Evolutionary conservation across 78 protist species (phyloP).

Genomic region (Anaeramoeba ignava): DNA sequence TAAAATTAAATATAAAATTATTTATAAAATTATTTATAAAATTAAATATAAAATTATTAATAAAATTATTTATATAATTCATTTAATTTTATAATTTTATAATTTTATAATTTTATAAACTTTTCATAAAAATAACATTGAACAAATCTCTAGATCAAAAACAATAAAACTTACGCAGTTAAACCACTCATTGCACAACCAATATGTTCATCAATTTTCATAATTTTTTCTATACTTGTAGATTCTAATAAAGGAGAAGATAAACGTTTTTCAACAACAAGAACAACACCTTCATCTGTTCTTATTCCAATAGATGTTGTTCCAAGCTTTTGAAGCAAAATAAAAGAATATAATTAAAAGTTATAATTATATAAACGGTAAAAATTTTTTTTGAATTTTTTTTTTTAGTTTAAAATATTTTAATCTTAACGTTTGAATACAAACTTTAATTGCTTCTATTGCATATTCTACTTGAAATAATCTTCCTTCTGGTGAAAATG

Average conservation of each 20-base stretch:
- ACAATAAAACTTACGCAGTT: too few relatives aligned
- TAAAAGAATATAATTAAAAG: too few relatives aligned
- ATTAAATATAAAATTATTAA: too few relatives aligned
- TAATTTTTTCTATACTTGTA: conserved; percentile 56
- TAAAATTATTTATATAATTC: too few relatives aligned
- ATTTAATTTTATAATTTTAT: too few relatives aligned
- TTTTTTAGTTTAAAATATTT: neutral
- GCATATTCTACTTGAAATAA: conserved; percentile 90
- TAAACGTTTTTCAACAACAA: conserved; percentile 93
- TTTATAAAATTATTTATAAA: too few relatives aligned
- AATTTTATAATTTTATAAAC: too few relatives aligned
- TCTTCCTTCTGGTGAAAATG: conserved; percentile 99
- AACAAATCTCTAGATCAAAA: too few relatives aligned
- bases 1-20: too few relatives aligned
- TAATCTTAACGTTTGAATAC: conserved; percentile 5
- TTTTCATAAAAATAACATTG: too few relatives aligned
- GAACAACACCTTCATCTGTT: conserved; percentile 89
- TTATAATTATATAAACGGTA: too few relatives aligned
- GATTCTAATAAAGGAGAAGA: conserved; percentile 86
- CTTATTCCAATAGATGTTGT: conserved; percentile 93
- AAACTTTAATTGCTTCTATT: conserved; percentile 88
- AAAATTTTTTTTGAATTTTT: too few relatives aligned
- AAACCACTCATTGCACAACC: conserved; percentile 89
- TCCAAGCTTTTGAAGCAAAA: conserved; percentile 62
- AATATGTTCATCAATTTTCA: conserved; percentile 53